Percentiles rank a stretch among this genome's conserved stretches.
Conservation (phyloP, 2,329 filamentous ascomycete genomes). For the Hymenoscyphus salicellus region DNA sequence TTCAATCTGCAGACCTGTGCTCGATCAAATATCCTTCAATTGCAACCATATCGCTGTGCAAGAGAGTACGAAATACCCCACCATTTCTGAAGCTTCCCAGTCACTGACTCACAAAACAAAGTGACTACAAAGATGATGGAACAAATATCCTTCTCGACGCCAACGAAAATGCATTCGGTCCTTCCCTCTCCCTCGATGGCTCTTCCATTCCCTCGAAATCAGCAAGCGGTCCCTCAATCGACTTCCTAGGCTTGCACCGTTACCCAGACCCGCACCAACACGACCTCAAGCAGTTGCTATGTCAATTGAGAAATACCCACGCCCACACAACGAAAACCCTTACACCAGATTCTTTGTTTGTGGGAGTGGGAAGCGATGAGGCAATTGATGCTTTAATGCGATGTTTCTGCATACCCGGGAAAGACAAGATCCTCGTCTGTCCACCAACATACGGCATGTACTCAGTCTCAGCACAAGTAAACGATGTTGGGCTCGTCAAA, state of each 20-base stretch:
- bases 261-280: slow-evolving; percentile 96
- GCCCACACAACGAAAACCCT: slow-evolving; percentile 71
- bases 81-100: not conserved
- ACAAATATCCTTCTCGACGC: slow-evolving; percentile 94
- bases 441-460: slow-evolving; percentile 99
- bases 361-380: slow-evolving; percentile 94
- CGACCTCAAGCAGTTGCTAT: slow-evolving; percentile 81
- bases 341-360: slow-evolving; percentile 80
- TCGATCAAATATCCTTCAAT: slow-evolving; percentile 70
- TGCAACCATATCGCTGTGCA: slow-evolving; percentile 78
- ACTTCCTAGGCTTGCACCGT: slow-evolving; percentile 80
- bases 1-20: slow-evolving; percentile 75
- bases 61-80: slow-evolving; percentile 61
- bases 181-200: slow-evolving; percentile 59
- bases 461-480: slow-evolving; percentile 86
- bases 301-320: slow-evolving; percentile 81
- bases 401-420: slow-evolving; percentile 84
- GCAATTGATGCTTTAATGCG: slow-evolving; percentile 91
- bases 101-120: slow-evolving; percentile 43
- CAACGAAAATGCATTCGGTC: slow-evolving; percentile 95
- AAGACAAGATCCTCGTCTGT: slow-evolving; percentile 88
- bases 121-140: slow-evolving; percentile 98
- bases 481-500: slow-evolving; percentile 82
- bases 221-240: slow-evolving; percentile 56
- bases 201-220: slow-evolving; percentile 41